Base-by-base conservation (phyloP, 2,329 filamentous ascomycete genomes). In the Rutstroemia sp. region DNA sequence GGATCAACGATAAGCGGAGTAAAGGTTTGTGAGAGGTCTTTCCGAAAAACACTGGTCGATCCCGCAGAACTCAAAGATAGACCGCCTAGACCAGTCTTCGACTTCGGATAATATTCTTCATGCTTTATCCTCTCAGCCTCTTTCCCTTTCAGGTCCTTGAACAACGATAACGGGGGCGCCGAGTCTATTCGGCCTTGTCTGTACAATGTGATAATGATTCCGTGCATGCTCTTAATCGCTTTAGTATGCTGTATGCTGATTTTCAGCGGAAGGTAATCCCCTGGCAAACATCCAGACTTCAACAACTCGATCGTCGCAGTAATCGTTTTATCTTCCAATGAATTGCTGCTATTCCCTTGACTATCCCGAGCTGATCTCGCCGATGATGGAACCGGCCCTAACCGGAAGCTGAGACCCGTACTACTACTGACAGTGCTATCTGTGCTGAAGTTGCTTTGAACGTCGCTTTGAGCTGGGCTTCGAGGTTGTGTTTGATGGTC, bases 161-260 rank as follows among this genome's bases (percentile, higher is more conserved):
- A 81, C 7, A 79, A 68, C 5, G 75, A 75, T 12, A 75, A 66
- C 5, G 78, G 75, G 4, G 83, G 83, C 6, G 81, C 75, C 66
- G 91, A 88, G 68, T 99, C 92, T 47, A 97, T 92, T 58, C 90
- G 84, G 23, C 91, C 91, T 70, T 95, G 89, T 46, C 94, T 84
- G 69, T 95, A 96, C 8, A 99, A 76, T 1, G 94, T 97, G 47
- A 96, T 83, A 59, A 97, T 94, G 48, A 97, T 87, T 7, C 94
- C 92, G 64, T 92, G 88, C 73, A 96, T 79, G 69, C 91, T 97
- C 73, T 92, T 90, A 67, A 97, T 83, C 57, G 85, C 81, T 70
- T 95, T 95, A 58, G 87, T 92, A 69, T 97, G 94, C 61, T 90
- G 87, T 58, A 99, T 85, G 0, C 81, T 84, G 52, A 97, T 85